Percentiles rank a stretch among this genome's conserved stretches.
Conservation (phyloP, 1,284 basidiomycete genomes). For the Cryptococcus jaspeensis region DNA sequence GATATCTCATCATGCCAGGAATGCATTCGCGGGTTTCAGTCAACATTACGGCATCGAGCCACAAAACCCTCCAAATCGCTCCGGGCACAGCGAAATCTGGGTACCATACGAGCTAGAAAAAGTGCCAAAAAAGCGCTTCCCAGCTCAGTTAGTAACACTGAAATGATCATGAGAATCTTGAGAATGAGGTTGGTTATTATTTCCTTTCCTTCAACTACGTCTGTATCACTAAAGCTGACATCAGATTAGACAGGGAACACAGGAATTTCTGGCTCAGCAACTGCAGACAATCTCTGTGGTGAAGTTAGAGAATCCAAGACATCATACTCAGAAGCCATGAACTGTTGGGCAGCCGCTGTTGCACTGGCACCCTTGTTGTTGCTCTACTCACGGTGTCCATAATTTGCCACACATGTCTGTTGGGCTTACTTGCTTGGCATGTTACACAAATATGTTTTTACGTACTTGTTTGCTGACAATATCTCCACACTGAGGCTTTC, state of each 20-base stretch:
- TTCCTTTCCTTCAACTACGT: not conserved
- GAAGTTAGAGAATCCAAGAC: constrained; percentile 12
- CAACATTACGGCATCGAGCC: constrained; percentile 67
- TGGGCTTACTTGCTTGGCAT: no score
- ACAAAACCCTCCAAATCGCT: constrained; percentile 89
- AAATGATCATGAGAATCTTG: constrained; percentile 88
- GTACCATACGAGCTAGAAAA: constrained; percentile 94
- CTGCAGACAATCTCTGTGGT: constrained; percentile 52
- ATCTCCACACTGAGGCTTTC: no score
- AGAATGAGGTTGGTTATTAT: constrained; percentile 73
- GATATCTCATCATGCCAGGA: constrained; percentile 55
- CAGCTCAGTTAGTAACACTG: constrained; percentile 67
- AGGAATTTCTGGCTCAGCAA: constrained; percentile 86
- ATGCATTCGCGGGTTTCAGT: constrained; percentile 77
- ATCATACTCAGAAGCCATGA: no score
- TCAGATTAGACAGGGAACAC: constrained; percentile 57
- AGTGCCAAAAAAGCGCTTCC: constrained; percentile 77
- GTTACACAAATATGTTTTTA: no score
- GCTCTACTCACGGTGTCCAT: no score
- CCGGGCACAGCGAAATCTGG: constrained; percentile 77
- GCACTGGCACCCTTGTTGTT: no score
- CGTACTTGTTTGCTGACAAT: no score
- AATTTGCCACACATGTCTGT: no score
- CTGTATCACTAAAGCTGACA: not conserved
- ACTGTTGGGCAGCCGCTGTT: no score